A percentile compares a stretch with the other conserved stretches of the same genome.
phyloP scores from a whole-genome alignment of 2,329 filamentous ascomycete species.

The Madurella mycetomatis region DNA sequence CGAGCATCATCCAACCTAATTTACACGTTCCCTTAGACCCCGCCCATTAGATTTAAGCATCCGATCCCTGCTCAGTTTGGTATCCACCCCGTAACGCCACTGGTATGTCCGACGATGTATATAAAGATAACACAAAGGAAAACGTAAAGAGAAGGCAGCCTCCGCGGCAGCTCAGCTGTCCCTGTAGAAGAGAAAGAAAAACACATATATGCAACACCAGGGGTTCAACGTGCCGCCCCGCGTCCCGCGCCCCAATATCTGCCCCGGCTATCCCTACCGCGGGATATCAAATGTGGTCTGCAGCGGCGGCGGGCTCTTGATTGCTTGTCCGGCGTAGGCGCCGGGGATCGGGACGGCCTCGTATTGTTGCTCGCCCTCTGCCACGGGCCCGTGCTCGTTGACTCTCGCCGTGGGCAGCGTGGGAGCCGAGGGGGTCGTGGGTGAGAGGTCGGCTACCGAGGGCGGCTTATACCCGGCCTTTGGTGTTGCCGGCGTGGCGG shows the following conservation, averaged over 20 bases:
- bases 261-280: slow-evolving; percentile 13
- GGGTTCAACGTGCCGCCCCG: neutral
- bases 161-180: neutral
- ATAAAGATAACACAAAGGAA: neutral
- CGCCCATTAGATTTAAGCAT: slow-evolving; percentile 2
- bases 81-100: slow-evolving; percentile 1
- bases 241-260: neutral
- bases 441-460: slow-evolving; percentile 23
- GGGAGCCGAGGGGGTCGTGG: slow-evolving; percentile 33
- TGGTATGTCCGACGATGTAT: neutral
- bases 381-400: slow-evolving; percentile 63
- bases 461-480: slow-evolving; percentile 53
- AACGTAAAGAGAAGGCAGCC: neutral
- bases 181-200: neutral
- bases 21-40: slow-evolving; percentile 1
- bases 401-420: slow-evolving; percentile 43
- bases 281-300: slow-evolving; percentile 42
- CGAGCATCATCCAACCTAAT: too few relatives aligned
- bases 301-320: slow-evolving; percentile 47
- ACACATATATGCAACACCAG: slow-evolving; percentile 12
- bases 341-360: slow-evolving; percentile 84
- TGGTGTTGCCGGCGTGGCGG: slow-evolving; percentile 65
- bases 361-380: slow-evolving; percentile 78
- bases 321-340: slow-evolving; percentile 61
- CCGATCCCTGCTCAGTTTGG: slow-evolving; percentile 10